Percentiles rank a stretch among this genome's conserved stretches.
Conservation (phyloP, 2,329 filamentous ascomycete species). For the Fonsecaea nubica region DNA sequence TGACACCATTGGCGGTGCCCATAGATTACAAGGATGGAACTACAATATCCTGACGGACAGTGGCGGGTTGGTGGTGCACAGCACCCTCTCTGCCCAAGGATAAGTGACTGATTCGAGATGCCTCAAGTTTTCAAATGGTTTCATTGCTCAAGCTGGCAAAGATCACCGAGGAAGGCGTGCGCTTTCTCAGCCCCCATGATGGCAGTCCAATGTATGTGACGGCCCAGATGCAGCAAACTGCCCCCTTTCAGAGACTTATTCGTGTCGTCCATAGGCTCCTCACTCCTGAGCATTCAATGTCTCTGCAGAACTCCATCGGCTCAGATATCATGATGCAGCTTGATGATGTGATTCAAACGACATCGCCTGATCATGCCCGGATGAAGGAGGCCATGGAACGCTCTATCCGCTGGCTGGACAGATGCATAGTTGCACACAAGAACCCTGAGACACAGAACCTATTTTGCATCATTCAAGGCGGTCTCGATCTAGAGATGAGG, state of each 20-base stretch:
- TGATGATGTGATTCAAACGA: conserved; percentile 96
- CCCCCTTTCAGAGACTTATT: conserved; percentile 1
- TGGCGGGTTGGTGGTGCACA: conserved; percentile 52
- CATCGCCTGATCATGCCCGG: conserved; percentile 82
- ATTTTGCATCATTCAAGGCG: conserved; percentile 98
- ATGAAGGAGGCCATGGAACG: conserved; percentile 96
- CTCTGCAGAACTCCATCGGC: conserved; percentile 93
- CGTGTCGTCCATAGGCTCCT: conserved; percentile 65
- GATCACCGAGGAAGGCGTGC: conserved; percentile 93
- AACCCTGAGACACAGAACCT: conserved; percentile 85
- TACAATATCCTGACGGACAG: conserved; percentile 87
- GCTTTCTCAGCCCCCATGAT: conserved; percentile 95
- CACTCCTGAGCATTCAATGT: conserved; percentile 96
- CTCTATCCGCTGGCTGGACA: conserved; percentile 92
- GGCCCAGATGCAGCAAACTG: neutral
- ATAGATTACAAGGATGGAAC: conserved; percentile 93
- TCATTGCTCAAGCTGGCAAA: conserved; percentile 90
- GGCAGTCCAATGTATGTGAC: conserved; percentile 77
- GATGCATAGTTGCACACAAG: conserved; percentile 88
- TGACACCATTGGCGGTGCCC: conserved; percentile 86
- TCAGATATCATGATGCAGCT: conserved; percentile 99
- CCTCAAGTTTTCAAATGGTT: conserved; percentile 92
- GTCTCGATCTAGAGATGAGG: conserved; percentile 85
- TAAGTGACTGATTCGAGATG: conserved; percentile 40
- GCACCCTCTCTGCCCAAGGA: conserved; percentile 12